Conservation (phyloP, 441 rosid species). For the Eutrema salsugineum region DNA sequence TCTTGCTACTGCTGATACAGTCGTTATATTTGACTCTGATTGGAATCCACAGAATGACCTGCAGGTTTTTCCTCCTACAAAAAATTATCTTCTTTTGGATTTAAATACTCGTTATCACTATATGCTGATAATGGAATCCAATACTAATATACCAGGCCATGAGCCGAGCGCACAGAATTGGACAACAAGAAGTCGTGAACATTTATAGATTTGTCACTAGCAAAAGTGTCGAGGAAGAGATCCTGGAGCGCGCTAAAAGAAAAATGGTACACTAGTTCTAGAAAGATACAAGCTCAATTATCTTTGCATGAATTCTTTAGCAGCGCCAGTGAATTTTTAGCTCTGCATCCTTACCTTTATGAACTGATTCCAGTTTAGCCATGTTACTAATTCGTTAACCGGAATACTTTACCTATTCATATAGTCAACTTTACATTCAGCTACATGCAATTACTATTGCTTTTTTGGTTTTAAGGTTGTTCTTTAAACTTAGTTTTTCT, state of each 20-base stretch:
- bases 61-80: slow-evolving; percentile 52
- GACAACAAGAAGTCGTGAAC: slow-evolving; percentile 99
- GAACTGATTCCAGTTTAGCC: background rate
- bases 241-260: slow-evolving; percentile 98
- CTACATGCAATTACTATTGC: background rate
- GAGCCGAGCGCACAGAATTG: slow-evolving; percentile 99
- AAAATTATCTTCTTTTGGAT: slow-evolving; percentile 2
- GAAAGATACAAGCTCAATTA: background rate
- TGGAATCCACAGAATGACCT: slow-evolving; percentile 99
- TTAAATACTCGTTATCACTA: slow-evolving; percentile 1
- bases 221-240: slow-evolving; percentile 99
- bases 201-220: slow-evolving; percentile 99
- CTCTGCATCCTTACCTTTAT: slow-evolving; percentile 5
- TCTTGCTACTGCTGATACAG: slow-evolving; percentile 99
- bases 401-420: background rate
- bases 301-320: slow-evolving; percentile 1
- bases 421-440: background rate
- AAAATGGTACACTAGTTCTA: slow-evolving; percentile 71
- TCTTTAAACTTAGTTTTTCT: background rate
- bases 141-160: slow-evolving; percentile 67
- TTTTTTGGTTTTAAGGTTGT: background rate
- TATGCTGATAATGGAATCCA: slow-evolving; percentile 5
- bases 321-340: background rate
- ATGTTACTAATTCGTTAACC: background rate
- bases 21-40: slow-evolving; percentile 99